phyloP scores from a whole-genome alignment of 768 basidiomycete species.

The Sporobolomyces phaffii region DNA sequence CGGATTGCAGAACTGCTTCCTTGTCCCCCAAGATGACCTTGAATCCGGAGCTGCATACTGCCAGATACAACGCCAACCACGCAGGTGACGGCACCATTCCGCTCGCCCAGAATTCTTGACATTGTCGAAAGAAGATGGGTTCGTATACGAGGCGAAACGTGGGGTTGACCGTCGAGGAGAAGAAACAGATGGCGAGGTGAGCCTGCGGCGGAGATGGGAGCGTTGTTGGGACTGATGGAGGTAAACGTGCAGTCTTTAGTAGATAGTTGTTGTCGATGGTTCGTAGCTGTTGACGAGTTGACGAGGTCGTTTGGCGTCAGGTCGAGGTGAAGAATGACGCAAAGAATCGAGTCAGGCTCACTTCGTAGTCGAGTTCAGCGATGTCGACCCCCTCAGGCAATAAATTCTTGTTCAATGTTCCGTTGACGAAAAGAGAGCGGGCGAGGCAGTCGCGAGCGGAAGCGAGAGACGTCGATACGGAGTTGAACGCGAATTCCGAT shows the following conservation, averaged over 20 bases:
- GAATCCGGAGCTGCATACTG: slow-evolving; percentile 11
- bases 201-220: slow-evolving; percentile 24
- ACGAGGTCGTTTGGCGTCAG: not conserved
- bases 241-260: not conserved
- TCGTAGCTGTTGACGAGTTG: not conserved
- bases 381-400: not conserved
- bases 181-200: slow-evolving; percentile 13
- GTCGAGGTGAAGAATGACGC: too few relatives aligned
- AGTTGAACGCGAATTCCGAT: not conserved
- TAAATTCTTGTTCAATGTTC: not conserved
- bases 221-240: not conserved
- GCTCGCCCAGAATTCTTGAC: slow-evolving; percentile 21
- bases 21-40: not conserved
- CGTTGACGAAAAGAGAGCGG: not conserved
- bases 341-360: not conserved
- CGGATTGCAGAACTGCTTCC: not conserved
- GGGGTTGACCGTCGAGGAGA: slow-evolving; percentile 13
- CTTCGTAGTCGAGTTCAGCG: not conserved
- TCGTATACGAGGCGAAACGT: slow-evolving; percentile 23
- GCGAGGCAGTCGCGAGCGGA: not conserved
- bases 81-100: slow-evolving; percentile 24
- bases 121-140: slow-evolving; percentile 12
- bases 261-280: not conserved
- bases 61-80: slow-evolving; percentile 32
- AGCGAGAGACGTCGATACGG: not conserved